A percentile compares a stretch with the other conserved stretches of the same genome.
phyloP scores from a whole-genome alignment of 1,284 basidiomycete species.

The Violaceomyces palustris region DNA sequence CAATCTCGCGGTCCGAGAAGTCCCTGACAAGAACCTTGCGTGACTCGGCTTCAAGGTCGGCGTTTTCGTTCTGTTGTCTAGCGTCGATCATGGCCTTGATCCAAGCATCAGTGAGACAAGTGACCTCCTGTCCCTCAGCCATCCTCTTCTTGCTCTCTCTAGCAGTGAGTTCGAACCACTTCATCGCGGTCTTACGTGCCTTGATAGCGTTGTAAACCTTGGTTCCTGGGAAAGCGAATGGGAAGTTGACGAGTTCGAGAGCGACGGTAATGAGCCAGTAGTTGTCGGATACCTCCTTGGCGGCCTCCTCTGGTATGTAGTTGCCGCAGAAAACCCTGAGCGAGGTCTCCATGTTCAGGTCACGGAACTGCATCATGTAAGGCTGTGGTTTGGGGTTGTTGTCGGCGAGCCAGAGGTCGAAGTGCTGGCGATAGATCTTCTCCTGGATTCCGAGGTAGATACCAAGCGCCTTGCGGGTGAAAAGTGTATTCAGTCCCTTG shows the following conservation, averaged over 20 bases:
- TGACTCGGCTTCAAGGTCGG: conserved; percentile 54
- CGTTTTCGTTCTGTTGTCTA: conserved; percentile 58
- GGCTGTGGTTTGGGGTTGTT: conserved; percentile 42
- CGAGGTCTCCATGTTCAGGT: conserved; percentile 96
- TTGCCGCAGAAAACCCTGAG: conserved; percentile 88
- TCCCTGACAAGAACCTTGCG: conserved; percentile 61
- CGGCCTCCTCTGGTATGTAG: conserved; percentile 76
- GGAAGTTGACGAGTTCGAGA: conserved; percentile 98
- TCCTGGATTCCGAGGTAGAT: conserved; percentile 87
- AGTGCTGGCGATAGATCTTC: conserved; percentile 71
- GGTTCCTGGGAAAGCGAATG: conserved; percentile 71
- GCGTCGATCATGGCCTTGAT: conserved; percentile 66
- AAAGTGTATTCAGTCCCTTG: conserved; percentile 81
- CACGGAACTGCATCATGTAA: conserved; percentile 84
- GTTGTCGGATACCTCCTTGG: conserved; percentile 77
- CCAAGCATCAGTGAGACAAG: conserved; percentile 92
- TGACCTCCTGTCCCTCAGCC: conserved; percentile 72
- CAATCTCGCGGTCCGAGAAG: conserved; percentile 91
- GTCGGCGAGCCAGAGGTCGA: conserved; percentile 56
- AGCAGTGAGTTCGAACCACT: conserved; percentile 76
- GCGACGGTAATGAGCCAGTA: conserved; percentile 95
- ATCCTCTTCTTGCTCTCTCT: conserved; percentile 76
- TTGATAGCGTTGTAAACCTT: conserved; percentile 93
- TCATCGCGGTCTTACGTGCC: conserved; percentile 81
- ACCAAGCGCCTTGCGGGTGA: conserved; percentile 69